Base-by-base conservation (phyloP, 768 basidiomycete genomes). In the Auricularia heimuer region DNA sequence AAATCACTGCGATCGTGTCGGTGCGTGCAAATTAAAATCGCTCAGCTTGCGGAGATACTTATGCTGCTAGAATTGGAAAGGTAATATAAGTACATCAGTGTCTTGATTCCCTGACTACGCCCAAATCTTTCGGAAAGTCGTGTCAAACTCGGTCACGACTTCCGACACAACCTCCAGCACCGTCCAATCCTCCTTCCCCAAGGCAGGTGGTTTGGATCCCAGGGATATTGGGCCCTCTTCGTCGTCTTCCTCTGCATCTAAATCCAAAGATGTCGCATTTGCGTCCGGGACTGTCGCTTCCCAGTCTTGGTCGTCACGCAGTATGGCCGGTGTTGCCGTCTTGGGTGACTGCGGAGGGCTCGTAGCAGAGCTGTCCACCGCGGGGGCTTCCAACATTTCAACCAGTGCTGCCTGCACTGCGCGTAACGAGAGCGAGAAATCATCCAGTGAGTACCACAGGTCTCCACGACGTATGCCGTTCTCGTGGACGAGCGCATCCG, bases 71-170 rank as follows among this genome's bases (percentile, higher is more conserved):
- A 29, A 29, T 29, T 29, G 29, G 29, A 29, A 29, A 2, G 29
- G 29, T 29, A 29, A 29, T 29, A 29, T 29, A 24, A 24, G 24
- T 24, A 29, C 29, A 29, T 29, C 29, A 29, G 29, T 29, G 2
- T 29, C 29, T 29, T 29, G 29, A 29, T 29, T 29, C 1, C 29
- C 29, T 42, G 39, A 42, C 56, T 60, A 80, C 0, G 86, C 86
- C 86, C 86, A 87, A 76, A 86, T 88, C 7, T 78, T 81, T 67
- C 73, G 80, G 74, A 82, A 88, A 71, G 87, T 87, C 65, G 74
- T 79, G 8, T 81, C 74, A 64, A 89, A 87, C 67, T 87, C 82
- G 8, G 70, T 70, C 54, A 75, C 75, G 24, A 78, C 77, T 2
- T 66, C 77, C 34, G 75, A 69, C 7, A 86, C 75, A 12, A 86